A percentile compares a stretch with the other conserved stretches of the same genome.
Conservation (phyloP, 129 eudicot species). For the Glebionis coronaria region DNA sequence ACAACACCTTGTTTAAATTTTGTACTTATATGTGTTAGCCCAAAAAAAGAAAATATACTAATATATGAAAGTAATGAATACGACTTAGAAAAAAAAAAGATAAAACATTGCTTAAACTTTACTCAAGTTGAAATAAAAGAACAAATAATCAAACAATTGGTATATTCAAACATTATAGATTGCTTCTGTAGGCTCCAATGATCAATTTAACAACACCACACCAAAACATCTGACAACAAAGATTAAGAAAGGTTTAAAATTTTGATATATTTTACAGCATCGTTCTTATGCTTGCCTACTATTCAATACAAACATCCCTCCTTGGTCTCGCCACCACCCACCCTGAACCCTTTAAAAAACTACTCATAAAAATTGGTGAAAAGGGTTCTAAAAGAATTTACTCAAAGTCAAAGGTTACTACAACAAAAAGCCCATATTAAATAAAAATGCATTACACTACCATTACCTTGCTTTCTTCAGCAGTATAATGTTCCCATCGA, state of each 20-base stretch:
- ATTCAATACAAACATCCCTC: slow-evolving; percentile 13
- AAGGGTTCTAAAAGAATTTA: slow-evolving; percentile 27
- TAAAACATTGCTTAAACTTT: too few species aligned
- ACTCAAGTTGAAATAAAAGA: too few species aligned
- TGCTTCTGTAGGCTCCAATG: too few species aligned
- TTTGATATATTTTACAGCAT: slow-evolving; percentile 23
- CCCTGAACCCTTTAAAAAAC: slow-evolving; percentile 14
- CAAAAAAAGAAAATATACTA: too few species aligned
- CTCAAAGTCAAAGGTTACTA: slow-evolving; percentile 17
- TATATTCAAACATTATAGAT: too few species aligned
- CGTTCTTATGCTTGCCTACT: not conserved
- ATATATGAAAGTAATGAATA: not conserved
- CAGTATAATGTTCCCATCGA: slow-evolving; percentile 21
- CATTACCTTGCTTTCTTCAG: slow-evolving; percentile 36
- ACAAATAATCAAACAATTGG: too few species aligned
- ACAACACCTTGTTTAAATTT: not conserved
- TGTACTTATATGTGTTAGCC: too few species aligned
- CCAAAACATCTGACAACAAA: slow-evolving; percentile 1
- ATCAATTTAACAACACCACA: not conserved
- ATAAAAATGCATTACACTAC: not conserved
- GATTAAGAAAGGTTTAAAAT: not conserved
- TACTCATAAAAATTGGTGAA: slow-evolving; percentile 23
- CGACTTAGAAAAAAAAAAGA: too few species aligned
- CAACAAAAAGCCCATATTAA: slow-evolving; percentile 24
- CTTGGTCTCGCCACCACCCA: slow-evolving; percentile 9